Evolutionary conservation across 1,284 basidiomycete genomes (phyloP).

Genomic region (Cutaneotrichosporon curvatum): DNA sequence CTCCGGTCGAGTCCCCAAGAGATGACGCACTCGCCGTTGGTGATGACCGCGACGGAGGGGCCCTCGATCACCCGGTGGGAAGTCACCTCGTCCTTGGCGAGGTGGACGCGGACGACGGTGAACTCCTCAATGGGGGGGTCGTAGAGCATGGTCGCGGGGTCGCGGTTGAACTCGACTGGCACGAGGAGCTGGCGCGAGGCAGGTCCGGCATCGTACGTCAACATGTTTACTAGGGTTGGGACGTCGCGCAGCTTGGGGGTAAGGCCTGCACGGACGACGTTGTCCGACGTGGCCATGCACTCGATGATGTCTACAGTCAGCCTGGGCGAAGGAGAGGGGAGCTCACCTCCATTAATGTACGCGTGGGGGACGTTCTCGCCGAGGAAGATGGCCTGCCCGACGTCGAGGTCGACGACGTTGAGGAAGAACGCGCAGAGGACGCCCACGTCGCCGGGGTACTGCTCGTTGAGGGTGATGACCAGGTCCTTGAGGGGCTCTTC

Average conservation of each 20-base stretch:
- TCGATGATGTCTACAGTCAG: conserved; percentile 75
- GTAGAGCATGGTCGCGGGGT: conserved; percentile 54
- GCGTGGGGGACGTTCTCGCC: conserved; percentile 96
- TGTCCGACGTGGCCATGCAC: conserved; percentile 97
- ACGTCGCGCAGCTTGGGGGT: conserved; percentile 95
- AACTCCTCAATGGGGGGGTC: conserved; percentile 95
- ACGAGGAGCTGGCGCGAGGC: conserved; percentile 63
- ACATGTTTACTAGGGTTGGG: conserved; percentile 74
- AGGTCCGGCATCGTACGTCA: conserved; percentile 74
- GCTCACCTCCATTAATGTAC: conserved; percentile 79
- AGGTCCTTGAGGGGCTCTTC: conserved; percentile 58
- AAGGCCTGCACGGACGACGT: conserved; percentile 95
- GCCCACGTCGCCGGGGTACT: conserved; percentile 92
- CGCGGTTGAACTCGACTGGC: conserved; percentile 52
- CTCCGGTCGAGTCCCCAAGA: conserved; percentile 9
- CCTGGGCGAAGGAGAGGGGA: background rate
- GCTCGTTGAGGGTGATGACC: conserved; percentile 62
- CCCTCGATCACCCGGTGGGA: conserved; percentile 61
- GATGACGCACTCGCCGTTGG: conserved; percentile 58
- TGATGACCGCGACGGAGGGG: conserved; percentile 75
- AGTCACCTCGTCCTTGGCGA: conserved; percentile 48
- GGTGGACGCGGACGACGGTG: conserved; percentile 63
- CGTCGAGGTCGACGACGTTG: conserved; percentile 71
- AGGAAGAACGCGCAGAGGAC: conserved; percentile 87
- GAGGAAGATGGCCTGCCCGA: conserved; percentile 88